Conservation (phyloP, 495 filamentous ascomycete genomes). For the Cercophora samala region DNA sequence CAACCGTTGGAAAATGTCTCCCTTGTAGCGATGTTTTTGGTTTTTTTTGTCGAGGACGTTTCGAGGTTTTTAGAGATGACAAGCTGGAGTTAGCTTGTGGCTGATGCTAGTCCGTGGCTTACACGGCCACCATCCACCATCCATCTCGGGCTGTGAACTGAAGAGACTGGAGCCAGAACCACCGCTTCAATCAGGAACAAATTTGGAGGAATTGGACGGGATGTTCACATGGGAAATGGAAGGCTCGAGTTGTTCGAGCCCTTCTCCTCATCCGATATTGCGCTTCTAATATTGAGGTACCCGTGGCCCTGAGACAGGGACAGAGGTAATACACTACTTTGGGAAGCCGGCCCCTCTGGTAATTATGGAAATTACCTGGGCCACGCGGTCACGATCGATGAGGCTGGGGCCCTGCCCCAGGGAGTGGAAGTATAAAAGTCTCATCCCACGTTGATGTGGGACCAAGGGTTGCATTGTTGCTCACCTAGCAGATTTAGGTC, state of each 20-base stretch:
- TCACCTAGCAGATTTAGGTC: not conserved
- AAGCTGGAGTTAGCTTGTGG: not conserved
- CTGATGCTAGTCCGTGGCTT: not conserved
- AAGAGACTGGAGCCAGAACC: not conserved
- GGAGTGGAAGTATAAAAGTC: not conserved
- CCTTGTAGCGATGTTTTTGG: not conserved
- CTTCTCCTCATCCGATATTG: constrained; percentile 31
- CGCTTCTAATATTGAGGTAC: constrained; percentile 29
- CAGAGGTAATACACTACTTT: constrained; percentile 22
- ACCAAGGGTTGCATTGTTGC: not conserved
- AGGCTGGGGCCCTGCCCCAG: not conserved
- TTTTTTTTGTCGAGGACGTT: not conserved
- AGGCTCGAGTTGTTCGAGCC: constrained; percentile 20
- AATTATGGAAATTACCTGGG: constrained; percentile 27
- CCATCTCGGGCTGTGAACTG: not conserved
- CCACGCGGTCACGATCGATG: constrained; percentile 16
- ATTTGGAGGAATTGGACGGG: not conserved
- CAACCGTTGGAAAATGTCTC: not conserved
- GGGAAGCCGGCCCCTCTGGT: constrained; percentile 14
- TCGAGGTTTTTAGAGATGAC: not conserved
- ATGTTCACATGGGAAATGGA: constrained; percentile 27
- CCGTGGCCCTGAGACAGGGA: constrained; percentile 27
- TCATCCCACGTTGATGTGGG: not conserved
- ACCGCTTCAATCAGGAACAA: not conserved
- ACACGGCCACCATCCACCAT: not conserved